Conservation (phyloP, 2,329 filamentous ascomycete species). For the Hysterium pulicare region DNA sequence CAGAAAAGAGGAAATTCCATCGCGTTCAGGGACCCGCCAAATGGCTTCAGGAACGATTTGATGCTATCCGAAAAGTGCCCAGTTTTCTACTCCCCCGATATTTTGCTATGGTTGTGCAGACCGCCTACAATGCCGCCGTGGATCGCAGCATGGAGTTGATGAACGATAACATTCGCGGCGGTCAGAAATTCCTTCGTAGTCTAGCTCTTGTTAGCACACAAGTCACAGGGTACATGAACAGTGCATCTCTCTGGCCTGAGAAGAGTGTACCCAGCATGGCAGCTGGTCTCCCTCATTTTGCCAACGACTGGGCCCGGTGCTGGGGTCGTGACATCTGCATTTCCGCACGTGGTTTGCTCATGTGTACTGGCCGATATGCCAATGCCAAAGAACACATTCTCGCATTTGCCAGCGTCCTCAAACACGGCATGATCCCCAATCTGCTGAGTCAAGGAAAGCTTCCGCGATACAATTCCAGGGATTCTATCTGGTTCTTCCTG, state of each 20-base stretch:
- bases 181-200: conserved; percentile 85
- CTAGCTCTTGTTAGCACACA: conserved; percentile 90
- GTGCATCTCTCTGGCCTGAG: conserved; percentile 83
- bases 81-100: conserved; percentile 89
- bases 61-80: conserved; percentile 79
- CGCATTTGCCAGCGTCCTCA: conserved; percentile 91
- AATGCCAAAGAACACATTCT: conserved; percentile 93
- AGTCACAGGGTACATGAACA: conserved; percentile 83
- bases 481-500: conserved; percentile 97
- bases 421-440: conserved; percentile 98
- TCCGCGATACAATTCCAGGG: conserved; percentile 91
- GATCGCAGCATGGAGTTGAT: conserved; percentile 76
- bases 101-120: conserved; percentile 84
- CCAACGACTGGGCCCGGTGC: conserved; percentile 89
- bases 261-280: conserved; percentile 83
- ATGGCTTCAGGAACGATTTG: conserved; percentile 83
- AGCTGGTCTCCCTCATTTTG: conserved; percentile 90
- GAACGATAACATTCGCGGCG: conserved; percentile 70
- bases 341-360: conserved; percentile 83
- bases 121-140: conserved; percentile 80
- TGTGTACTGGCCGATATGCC: conserved; percentile 81
- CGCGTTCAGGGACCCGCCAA: conserved; percentile 62
- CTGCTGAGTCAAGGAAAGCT: conserved; percentile 79
- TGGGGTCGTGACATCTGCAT: conserved; percentile 99
- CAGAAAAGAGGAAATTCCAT: conserved; percentile 59